Evolutionary conservation across 1,139 yeast genomes (phyloP).

Genomic region (Candida tropicalis): DNA sequence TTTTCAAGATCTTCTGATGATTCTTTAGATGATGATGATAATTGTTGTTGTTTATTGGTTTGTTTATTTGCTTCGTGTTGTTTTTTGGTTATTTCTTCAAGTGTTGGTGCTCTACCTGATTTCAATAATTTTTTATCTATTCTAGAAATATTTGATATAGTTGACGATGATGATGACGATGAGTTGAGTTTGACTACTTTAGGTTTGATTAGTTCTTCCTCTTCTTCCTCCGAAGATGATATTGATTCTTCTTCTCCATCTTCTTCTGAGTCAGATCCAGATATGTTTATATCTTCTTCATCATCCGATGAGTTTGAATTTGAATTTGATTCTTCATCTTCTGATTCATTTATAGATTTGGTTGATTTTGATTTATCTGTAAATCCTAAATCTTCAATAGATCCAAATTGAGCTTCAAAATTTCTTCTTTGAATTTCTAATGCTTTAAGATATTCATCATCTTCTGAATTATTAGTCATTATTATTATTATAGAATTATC

Average conservation of each 20-base stretch:
- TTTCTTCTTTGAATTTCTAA: conserved; percentile 60
- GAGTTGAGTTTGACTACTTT: conserved; percentile 39
- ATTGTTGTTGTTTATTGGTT: no score
- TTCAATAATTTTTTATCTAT: conserved; percentile 36
- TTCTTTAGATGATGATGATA: conserved; percentile 29
- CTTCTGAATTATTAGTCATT: conserved; percentile 25
- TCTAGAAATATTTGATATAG: conserved; percentile 22
- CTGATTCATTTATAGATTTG: conserved; percentile 11
- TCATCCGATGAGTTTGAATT: conserved; percentile 18
- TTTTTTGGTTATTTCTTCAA: conserved; percentile 35
- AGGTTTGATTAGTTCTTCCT: conserved; percentile 24
- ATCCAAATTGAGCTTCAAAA: conserved; percentile 73
- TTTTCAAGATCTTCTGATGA: conserved; percentile 64
- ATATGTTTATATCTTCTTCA: conserved; percentile 15
- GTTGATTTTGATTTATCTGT: conserved; percentile 54
- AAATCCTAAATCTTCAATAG: conserved; percentile 60
- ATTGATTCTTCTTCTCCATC: no score
- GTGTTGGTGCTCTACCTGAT: conserved; percentile 46
- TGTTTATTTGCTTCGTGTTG: conserved; percentile 23
- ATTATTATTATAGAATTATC: not conserved
- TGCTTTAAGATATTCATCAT: conserved; percentile 48
- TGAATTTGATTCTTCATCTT: conserved; percentile 6
- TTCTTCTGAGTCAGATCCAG: conserved; percentile 15
- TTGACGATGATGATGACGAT: conserved; percentile 23
- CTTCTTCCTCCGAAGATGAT: conserved; percentile 18